Evolutionary conservation across 2,329 filamentous ascomycete genomes (phyloP), one percentile per base, ranked within the genome.

Genomic region (Pseudogymnoascus sp.): DNA sequence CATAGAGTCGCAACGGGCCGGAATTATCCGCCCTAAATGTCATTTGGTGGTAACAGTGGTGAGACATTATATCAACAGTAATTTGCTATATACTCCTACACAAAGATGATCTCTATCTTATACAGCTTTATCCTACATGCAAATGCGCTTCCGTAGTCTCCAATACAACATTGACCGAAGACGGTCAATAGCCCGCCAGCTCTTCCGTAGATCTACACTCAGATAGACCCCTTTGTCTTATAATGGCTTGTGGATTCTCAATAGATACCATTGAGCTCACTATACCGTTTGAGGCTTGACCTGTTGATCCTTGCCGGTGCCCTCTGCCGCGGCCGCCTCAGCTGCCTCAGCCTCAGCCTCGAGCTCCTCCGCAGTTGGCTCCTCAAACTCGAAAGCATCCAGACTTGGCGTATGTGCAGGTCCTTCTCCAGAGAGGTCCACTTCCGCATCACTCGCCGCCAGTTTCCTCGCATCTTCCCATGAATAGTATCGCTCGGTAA

Each of bases 401-500:
- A 38, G 33, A 7, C 58, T 59, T 31, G 71, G 71, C 7, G 51
- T 66, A 61, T 72, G 72, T 27, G 67, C 29, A 31, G 68, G 67
- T 33, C 70, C 71, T 13, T 69, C 55, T 10, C 71, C 71, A 9
- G 69, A 69, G 6, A 73, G 63, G 63, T 90, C 77, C 68, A 92
- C 80, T 73, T 90, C 87, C 4, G 82, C 80, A 71, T 93, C 90
- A 7, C 76, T 71, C 76, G 82, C 79, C 5, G 88, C 90, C 65
- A 90, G 76, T 63, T 81, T 76, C 59, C 84, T 77, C 21, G 91
- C 91, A 71, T 92, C 89, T 71, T 90, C 82, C 89, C 91, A 97
- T 8, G 90, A 84, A 76, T 96, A 93, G 78, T 85, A 94, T 70
- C 93, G 84, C 77, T 97, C 92, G 36, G 90, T 93, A 71, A 97